Percentiles rank a stretch among this genome's conserved stretches.
Evolutionary conservation across 1,284 basidiomycete genomes (phyloP).

Genomic region (Moniliophthora roreri): DNA sequence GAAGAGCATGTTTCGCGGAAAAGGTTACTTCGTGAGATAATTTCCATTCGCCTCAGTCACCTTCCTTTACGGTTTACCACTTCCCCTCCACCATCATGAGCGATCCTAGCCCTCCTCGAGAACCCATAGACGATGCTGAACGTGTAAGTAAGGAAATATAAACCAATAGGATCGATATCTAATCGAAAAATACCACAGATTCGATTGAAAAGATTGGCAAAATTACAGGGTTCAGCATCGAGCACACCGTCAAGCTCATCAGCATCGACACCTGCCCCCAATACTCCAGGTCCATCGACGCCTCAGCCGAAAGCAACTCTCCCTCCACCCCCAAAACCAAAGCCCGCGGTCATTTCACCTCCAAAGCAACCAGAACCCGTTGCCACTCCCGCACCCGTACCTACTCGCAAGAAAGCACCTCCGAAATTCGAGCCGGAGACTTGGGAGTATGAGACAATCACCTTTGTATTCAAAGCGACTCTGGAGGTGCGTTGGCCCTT

Average conservation of each 20-base stretch:
- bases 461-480: conserved; percentile 74
- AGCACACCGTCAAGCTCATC: conserved; percentile 26
- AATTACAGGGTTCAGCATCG: conserved; percentile 54
- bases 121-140: conserved; percentile 74
- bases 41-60: neutral
- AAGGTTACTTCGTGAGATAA: neutral
- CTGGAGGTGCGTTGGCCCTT: conserved; percentile 60
- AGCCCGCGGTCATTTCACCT: conserved; percentile 7
- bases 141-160: conserved; percentile 45
- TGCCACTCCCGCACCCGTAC: conserved; percentile 26
- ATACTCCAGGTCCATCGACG: conserved; percentile 25
- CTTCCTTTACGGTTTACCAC: neutral
- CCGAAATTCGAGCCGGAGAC: conserved; percentile 52
- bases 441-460: conserved; percentile 79
- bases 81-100: conserved; percentile 36
- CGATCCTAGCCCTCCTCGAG: conserved; percentile 31
- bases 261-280: neutral
- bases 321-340: conserved; percentile 12
- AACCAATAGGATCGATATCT: conserved; percentile 5
- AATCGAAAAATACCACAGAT: conserved; percentile 51
- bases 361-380: conserved; percentile 28
- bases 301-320: conserved; percentile 35
- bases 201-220: conserved; percentile 83
- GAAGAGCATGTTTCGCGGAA: conserved; percentile 21
- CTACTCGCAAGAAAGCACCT: conserved; percentile 45